These are phyloP conservation scores for Lipomyces yamanashiensis DNA, from an alignment of 805 yeast species.

Conservation along the genomic window DNA sequence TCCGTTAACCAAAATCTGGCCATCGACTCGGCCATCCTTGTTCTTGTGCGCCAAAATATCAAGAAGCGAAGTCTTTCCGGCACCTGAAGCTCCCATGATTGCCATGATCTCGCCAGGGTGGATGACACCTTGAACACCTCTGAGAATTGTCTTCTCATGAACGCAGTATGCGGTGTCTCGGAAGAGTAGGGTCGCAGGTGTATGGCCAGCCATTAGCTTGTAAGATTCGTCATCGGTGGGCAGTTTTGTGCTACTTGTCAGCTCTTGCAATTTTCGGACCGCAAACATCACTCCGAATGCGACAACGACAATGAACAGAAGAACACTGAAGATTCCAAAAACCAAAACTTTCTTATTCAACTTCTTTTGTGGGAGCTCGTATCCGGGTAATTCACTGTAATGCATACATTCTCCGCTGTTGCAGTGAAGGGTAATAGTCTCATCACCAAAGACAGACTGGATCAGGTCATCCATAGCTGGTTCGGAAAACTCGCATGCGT, in stretches of 20 bases:
- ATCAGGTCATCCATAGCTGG: constrained; percentile 96
- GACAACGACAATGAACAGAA: constrained; percentile 33
- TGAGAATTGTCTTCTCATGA: constrained; percentile 57
- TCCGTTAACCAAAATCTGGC: constrained; percentile 81
- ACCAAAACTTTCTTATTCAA: constrained; percentile 36
- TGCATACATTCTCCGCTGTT: constrained; percentile 90
- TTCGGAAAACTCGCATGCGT: constrained; percentile 80
- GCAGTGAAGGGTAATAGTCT: constrained; percentile 80
- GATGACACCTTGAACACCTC: constrained; percentile 71
- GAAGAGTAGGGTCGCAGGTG: constrained; percentile 77
- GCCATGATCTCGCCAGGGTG: constrained; percentile 90
- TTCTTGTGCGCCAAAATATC: constrained; percentile 90
- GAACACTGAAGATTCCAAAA: constrained; percentile 18
- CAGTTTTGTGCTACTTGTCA: constrained; percentile 25
- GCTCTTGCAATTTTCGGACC: constrained; percentile 23
- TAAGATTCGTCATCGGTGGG: constrained; percentile 51
- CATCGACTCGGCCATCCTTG: constrained; percentile 72
- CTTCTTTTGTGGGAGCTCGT: constrained; percentile 62
- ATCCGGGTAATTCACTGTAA: constrained; percentile 91
- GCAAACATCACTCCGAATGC: constrained; percentile 34
- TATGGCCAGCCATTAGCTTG: constrained; percentile 58
- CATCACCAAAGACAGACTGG: constrained; percentile 91
- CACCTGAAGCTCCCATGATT: constrained; percentile 98
- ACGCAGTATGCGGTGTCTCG: constrained; percentile 70
- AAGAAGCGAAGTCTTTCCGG: constrained; percentile 92